phyloP scores from a whole-genome alignment of 2,329 filamentous ascomycete species.

The Nemania bipapillata region DNA sequence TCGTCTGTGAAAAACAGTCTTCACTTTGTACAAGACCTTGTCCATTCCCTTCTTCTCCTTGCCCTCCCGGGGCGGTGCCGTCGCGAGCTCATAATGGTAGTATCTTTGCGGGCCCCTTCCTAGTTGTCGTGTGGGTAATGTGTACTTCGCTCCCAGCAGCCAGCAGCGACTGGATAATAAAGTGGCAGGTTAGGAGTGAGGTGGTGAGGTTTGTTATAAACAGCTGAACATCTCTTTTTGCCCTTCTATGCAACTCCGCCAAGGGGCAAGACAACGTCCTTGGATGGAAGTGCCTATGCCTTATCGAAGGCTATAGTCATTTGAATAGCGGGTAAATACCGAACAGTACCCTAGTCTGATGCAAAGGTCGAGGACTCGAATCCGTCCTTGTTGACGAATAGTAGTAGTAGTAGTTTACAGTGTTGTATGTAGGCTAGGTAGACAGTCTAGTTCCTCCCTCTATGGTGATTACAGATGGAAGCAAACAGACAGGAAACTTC shows the following conservation, averaged over 20 bases:
- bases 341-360: neutral
- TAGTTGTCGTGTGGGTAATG: neutral
- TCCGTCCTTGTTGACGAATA: neutral
- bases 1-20: conserved; percentile 60
- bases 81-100: conserved; percentile 45
- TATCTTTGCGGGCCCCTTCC: conserved; percentile 5
- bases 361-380: neutral
- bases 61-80: conserved; percentile 45
- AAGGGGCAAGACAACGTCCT: neutral
- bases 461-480: neutral
- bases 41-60: conserved; percentile 60
- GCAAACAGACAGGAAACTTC: neutral
- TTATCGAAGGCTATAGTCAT: neutral
- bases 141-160: conserved; percentile 15
- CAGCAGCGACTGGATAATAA: conserved; percentile 8
- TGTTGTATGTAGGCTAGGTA: neutral
- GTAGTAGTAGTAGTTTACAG: no score
- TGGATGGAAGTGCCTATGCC: neutral
- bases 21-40: conserved; percentile 62
- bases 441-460: neutral
- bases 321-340: neutral
- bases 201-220: conserved; percentile 24
- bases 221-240: conserved; percentile 25
- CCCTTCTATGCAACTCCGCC: neutral
- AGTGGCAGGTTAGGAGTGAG: conserved; percentile 2